A percentile compares a stretch with the other conserved stretches of the same genome.
These are phyloP conservation scores for Achaetomium macrosporum DNA, from an alignment of 2,329 filamentous ascomycete genomes.

Conservation along the genomic window DNA sequence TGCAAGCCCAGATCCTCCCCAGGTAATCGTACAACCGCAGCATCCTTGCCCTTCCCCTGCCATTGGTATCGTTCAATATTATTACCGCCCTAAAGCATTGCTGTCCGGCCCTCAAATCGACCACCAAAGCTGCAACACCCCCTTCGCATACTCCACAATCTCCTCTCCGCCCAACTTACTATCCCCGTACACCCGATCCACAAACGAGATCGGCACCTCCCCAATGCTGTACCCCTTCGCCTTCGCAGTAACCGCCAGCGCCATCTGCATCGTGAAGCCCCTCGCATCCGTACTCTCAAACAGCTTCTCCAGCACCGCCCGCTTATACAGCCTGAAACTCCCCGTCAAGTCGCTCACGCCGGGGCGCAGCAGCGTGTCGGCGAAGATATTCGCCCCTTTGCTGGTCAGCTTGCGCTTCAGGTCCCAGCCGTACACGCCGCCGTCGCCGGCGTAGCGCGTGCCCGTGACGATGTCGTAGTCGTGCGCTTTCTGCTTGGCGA, in stretches of 20 bases:
- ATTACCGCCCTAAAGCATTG: neutral
- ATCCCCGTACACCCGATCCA: slow-evolving; percentile 86
- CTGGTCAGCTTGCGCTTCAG: slow-evolving; percentile 81
- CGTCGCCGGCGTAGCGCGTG: slow-evolving; percentile 83
- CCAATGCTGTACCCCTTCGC: slow-evolving; percentile 90
- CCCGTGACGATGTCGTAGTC: slow-evolving; percentile 97
- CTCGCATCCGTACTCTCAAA: slow-evolving; percentile 90
- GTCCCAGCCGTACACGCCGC: slow-evolving; percentile 95
- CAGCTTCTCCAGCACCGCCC: slow-evolving; percentile 78
- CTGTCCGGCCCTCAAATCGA: slow-evolving; percentile 16
- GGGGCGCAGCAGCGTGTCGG: slow-evolving; percentile 86
- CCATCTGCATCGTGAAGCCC: slow-evolving; percentile 99
- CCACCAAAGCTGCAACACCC: slow-evolving; percentile 66
- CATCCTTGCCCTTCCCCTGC: neutral
- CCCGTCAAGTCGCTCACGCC: slow-evolving; percentile 95
- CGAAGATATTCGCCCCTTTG: slow-evolving; percentile 88
- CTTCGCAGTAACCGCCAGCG: slow-evolving; percentile 97
- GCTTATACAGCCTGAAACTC: slow-evolving; percentile 93
- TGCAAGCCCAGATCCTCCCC: slow-evolving; percentile 1
- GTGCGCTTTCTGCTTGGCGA: slow-evolving; percentile 66
- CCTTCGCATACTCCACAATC: slow-evolving; percentile 94
- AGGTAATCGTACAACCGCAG: slow-evolving; percentile 10
- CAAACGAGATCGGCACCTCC: slow-evolving; percentile 94
- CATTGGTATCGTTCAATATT: slow-evolving; percentile 6
- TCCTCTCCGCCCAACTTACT: slow-evolving; percentile 91